A percentile compares a stretch with the other conserved stretches of the same genome.
Evolutionary conservation across 2,329 filamentous ascomycete genomes (phyloP).

Genomic region (Venturia effusa): DNA sequence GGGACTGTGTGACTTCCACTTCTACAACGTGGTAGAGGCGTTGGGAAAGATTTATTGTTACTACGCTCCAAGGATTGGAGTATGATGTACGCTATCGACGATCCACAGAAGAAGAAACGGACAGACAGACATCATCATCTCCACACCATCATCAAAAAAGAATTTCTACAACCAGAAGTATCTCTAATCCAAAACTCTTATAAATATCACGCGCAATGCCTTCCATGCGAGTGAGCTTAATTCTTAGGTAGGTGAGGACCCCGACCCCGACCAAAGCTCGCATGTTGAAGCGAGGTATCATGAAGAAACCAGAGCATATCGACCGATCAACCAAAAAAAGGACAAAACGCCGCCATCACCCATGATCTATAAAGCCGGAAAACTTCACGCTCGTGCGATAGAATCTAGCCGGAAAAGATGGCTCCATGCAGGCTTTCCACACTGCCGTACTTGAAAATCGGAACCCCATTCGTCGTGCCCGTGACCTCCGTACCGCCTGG

Average conservation of each 20-base stretch:
- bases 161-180: too few species aligned
- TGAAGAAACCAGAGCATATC: background rate
- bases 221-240: background rate
- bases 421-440: background rate
- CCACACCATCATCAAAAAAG: too few species aligned
- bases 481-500: background rate
- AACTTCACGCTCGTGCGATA: too few species aligned
- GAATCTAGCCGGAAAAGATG: background rate
- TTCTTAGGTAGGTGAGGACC: background rate
- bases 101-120: too few species aligned
- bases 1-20: too few species aligned
- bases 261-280: conserved; percentile 1
- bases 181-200: background rate
- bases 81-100: too few species aligned
- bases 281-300: conserved; percentile 11
- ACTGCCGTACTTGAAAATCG: conserved; percentile 5
- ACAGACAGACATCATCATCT: too few species aligned
- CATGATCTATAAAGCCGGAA: background rate
- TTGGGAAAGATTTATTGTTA: too few species aligned
- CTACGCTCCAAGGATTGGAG: too few species aligned
- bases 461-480: conserved; percentile 1
- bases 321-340: background rate
- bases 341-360: background rate
- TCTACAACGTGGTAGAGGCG: too few species aligned
- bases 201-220: background rate